Evolutionary conservation across 176 grass and related monocot genomes (phyloP).

Genomic region (Saccharum spontaneum): DNA sequence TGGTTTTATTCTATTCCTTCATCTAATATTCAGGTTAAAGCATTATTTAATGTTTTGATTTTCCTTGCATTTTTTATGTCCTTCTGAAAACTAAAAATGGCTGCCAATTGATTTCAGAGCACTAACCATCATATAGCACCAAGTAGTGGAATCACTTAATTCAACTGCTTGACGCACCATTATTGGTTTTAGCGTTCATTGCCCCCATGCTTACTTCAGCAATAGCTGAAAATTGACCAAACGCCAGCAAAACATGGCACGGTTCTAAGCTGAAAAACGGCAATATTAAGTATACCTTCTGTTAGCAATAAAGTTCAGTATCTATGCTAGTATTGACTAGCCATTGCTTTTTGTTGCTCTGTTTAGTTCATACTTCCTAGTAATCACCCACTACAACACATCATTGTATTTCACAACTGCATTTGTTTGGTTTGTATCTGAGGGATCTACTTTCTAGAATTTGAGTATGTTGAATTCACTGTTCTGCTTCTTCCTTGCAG

Average conservation of each 20-base stretch:
- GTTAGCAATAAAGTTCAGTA: not conserved
- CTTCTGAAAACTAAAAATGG: not conserved
- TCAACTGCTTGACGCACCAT: not conserved
- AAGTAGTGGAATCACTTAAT: not conserved
- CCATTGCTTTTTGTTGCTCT: not conserved
- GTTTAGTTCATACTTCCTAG: not conserved
- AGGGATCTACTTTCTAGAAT: not conserved
- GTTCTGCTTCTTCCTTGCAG: slow-evolving; percentile 36
- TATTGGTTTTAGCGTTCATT: not conserved
- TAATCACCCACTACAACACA: not conserved
- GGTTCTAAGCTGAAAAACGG: not conserved
- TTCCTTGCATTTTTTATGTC: not conserved
- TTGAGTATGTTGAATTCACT: not conserved
- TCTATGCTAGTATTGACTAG: not conserved
- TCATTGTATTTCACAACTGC: not conserved
- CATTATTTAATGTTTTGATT: too few relatives aligned
- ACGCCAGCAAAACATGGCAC: not conserved
- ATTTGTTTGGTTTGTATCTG: not conserved
- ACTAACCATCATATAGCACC: not conserved
- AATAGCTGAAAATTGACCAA: not conserved
- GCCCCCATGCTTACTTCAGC: not conserved
- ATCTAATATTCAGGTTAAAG: not conserved
- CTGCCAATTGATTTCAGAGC: not conserved
- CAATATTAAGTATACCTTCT: not conserved
- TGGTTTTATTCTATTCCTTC: too few relatives aligned